Evolutionary conservation across 768 basidiomycete species (phyloP).

Genomic region (Vararia minispora): DNA sequence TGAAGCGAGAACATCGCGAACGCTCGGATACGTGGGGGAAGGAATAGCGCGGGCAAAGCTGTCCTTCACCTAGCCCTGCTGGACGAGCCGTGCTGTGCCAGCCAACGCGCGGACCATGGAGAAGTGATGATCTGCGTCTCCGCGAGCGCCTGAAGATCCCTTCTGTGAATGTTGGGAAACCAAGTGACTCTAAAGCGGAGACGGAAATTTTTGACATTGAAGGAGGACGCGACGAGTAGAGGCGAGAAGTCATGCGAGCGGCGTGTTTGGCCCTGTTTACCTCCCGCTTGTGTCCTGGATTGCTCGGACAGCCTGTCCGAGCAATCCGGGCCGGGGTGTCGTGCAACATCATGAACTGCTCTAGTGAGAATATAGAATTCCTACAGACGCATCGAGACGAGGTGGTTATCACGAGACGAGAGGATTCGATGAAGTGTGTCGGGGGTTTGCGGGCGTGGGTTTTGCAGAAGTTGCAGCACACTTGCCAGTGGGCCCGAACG

Average conservation of each 20-base stretch:
- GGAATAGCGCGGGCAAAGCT: conserved; percentile 4
- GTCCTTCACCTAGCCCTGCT: conserved; percentile 14
- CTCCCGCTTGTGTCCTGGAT: neutral
- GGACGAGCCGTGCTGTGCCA: conserved; percentile 6
- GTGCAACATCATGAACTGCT: no score
- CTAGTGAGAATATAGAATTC: no score
- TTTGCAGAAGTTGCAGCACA: no score
- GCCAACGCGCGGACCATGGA: conserved; percentile 11
- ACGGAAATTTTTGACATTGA: conserved; percentile 11
- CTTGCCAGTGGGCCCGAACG: no score
- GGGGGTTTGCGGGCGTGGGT: no score
- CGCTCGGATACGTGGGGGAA: no score
- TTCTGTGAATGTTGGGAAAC: conserved; percentile 9
- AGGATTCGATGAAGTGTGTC: no score
- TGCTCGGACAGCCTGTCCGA: neutral
- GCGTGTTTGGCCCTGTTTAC: conserved; percentile 12
- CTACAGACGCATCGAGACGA: no score
- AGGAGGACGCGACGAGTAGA: neutral
- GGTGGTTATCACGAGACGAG: no score
- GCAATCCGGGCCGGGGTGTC: no score
- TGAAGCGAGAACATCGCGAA: no score
- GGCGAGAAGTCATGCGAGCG: neutral
- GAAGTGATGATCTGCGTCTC: conserved; percentile 16
- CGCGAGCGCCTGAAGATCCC: conserved; percentile 18
- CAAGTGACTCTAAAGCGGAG: conserved; percentile 20